A percentile compares a stretch with the other conserved stretches of the same genome.
phyloP scores from a whole-genome alignment of 2,329 filamentous ascomycete species.

The Albophoma yamanashiensis region DNA sequence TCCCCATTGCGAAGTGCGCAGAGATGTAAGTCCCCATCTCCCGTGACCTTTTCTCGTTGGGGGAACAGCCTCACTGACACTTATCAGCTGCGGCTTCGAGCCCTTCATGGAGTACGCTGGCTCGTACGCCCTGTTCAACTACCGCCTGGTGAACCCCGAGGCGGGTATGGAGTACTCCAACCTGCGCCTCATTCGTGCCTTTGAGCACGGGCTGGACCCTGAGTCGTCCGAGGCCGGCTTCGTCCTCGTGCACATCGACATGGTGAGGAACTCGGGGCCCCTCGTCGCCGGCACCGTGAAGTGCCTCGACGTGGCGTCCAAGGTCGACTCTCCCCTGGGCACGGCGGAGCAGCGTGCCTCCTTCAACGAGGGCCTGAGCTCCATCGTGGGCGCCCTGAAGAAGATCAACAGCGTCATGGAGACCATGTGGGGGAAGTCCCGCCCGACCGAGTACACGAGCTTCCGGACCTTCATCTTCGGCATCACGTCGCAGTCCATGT shows the following conservation, averaged over 20 bases:
- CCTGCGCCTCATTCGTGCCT: constrained; percentile 79
- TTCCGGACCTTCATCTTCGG: constrained; percentile 98
- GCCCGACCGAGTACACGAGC: constrained; percentile 71
- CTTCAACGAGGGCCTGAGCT: constrained; percentile 54
- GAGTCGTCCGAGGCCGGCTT: constrained; percentile 88
- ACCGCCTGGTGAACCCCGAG: constrained; percentile 45
- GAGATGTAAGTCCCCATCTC: constrained; percentile 58
- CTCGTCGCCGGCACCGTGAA: constrained; percentile 64
- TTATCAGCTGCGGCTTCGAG: constrained; percentile 56
- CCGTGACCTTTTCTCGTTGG: background rate
- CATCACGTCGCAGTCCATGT: constrained; percentile 89
- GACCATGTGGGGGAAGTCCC: constrained; percentile 83
- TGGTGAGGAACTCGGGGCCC: constrained; percentile 77
- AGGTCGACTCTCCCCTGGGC: constrained; percentile 14
- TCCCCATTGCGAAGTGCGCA: constrained; percentile 74
- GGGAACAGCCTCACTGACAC: background rate
- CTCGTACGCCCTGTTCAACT: constrained; percentile 60
- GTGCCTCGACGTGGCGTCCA: constrained; percentile 45
- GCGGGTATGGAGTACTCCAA: constrained; percentile 51
- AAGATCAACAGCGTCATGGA: constrained; percentile 77
- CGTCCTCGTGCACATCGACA: constrained; percentile 90
- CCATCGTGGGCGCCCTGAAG: constrained; percentile 46
- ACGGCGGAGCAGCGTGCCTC: constrained; percentile 29
- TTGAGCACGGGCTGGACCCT: constrained; percentile 80
- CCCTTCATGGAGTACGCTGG: constrained; percentile 84